A percentile compares a stretch with the other conserved stretches of the same genome.
Conservation (phyloP, 1,139 yeast species). For the Kluyveromyces marxianus region DNA sequence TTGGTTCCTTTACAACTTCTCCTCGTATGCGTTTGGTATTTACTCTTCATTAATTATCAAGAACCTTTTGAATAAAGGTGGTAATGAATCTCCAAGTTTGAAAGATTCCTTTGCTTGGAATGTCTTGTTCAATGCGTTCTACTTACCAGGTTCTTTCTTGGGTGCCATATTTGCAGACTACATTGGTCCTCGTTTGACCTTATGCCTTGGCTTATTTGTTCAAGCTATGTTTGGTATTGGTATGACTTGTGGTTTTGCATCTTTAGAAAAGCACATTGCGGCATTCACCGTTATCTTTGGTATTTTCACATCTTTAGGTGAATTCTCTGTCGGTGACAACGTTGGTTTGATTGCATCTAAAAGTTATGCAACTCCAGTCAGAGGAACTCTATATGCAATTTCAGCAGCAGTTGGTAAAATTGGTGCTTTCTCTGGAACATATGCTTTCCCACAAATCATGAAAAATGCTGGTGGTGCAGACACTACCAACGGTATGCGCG, state of each 20-base stretch:
- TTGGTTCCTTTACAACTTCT: conserved; percentile 90
- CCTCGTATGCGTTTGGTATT: conserved; percentile 79
- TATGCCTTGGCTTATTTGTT: conserved; percentile 55
- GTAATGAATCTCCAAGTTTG: conserved; percentile 27
- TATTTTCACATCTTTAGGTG: conserved; percentile 78
- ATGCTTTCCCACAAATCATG: conserved; percentile 72
- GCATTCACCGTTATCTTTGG: conserved; percentile 84
- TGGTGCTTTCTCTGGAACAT: conserved; percentile 89
- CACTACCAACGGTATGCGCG: conserved; percentile 49
- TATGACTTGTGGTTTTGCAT: conserved; percentile 66
- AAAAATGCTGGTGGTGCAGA: conserved; percentile 42
- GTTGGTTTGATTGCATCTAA: conserved; percentile 83
- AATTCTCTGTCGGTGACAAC: conserved; percentile 92
- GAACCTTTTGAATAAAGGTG: conserved; percentile 52
- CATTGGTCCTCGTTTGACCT: conserved; percentile 78
- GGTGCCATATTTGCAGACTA: conserved; percentile 84
- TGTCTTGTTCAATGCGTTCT: conserved; percentile 78
- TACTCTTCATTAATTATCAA: conserved; percentile 63
- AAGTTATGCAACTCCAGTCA: conserved; percentile 75
- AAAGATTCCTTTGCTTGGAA: conserved; percentile 88
- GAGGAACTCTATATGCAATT: conserved; percentile 87
- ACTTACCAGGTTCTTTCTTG: conserved; percentile 79
- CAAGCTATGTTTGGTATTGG: conserved; percentile 82
- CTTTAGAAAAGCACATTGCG: conserved; percentile 54
- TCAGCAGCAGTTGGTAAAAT: conserved; percentile 89